Percentiles rank a stretch among this genome's conserved stretches.
These are phyloP conservation scores for Xylariaceae sp. DNA, from an alignment of 2,329 filamentous ascomycete species.

Conservation along the genomic window DNA sequence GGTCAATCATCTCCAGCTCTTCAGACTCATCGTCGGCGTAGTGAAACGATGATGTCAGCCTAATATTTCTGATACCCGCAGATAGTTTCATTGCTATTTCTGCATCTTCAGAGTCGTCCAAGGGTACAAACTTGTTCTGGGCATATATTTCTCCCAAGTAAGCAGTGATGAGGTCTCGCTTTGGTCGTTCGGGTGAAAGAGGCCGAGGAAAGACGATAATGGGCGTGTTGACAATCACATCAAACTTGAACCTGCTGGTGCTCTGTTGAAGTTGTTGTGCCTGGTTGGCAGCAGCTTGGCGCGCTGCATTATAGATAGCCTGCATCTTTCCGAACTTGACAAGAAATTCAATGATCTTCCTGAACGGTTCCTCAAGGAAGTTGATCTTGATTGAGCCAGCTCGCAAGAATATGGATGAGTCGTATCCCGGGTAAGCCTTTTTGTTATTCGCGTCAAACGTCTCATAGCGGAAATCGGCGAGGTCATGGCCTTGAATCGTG, in stretches of 20 bases:
- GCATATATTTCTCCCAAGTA: constrained; percentile 97
- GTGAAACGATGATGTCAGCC: constrained; percentile 84
- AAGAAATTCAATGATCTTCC: constrained; percentile 95
- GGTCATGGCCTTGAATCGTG: constrained; percentile 90
- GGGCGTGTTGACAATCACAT: constrained; percentile 88
- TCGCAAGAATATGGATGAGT: constrained; percentile 84
- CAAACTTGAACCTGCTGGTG: constrained; percentile 87
- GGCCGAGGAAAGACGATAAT: constrained; percentile 91
- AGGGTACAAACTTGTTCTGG: constrained; percentile 83
- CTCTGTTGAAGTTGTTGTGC: constrained; percentile 91
- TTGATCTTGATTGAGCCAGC: constrained; percentile 96
- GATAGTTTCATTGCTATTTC: constrained; percentile 85
- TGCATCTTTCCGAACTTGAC: constrained; percentile 99
- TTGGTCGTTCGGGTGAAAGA: constrained; percentile 65
- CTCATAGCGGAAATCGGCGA: constrained; percentile 96
- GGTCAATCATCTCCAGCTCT: constrained; percentile 93
- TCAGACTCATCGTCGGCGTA: constrained; percentile 71
- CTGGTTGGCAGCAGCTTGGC: constrained; percentile 90
- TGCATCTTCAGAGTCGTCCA: constrained; percentile 73
- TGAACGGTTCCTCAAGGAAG: constrained; percentile 94
- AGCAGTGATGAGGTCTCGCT: constrained; percentile 82
- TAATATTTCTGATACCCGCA: constrained; percentile 87
- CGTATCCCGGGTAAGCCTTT: constrained; percentile 85
- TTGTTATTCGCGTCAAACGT: constrained; percentile 75
- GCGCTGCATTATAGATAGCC: constrained; percentile 94